phyloP scores from a whole-genome alignment of 2,329 filamentous ascomycete genomes.

The Ceratocystis cubensis region DNA sequence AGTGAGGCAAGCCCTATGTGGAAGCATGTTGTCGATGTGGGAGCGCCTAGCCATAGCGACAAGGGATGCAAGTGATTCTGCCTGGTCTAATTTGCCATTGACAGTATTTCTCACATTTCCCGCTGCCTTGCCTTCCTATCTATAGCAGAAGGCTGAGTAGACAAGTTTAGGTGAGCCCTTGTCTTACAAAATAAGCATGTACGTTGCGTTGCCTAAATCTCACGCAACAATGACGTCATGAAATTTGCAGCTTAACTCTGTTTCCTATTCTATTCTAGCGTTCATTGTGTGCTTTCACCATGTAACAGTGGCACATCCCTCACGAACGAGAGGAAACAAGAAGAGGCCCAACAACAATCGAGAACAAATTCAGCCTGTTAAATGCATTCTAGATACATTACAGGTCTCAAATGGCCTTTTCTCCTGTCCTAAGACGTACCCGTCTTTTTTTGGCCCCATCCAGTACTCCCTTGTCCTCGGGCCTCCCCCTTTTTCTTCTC shows the following conservation, averaged over 20 bases:
- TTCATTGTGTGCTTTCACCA: not conserved
- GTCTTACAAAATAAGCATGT: not conserved
- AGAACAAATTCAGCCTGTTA: not conserved
- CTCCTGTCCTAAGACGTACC: not conserved
- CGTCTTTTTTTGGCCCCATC: not conserved
- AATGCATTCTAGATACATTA: not conserved
- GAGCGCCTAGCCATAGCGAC: not conserved
- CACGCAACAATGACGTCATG: conserved; percentile 1
- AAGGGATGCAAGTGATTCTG: not conserved
- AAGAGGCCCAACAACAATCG: not conserved
- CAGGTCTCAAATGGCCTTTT: not conserved
- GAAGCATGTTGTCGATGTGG: not conserved
- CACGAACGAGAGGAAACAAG: not conserved
- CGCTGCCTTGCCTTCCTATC: not conserved
- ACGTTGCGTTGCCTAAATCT: not conserved
- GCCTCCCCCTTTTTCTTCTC: not conserved
- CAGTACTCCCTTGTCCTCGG: not conserved
- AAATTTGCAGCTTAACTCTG: not conserved
- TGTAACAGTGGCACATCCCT: not conserved
- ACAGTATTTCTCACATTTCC: not conserved
- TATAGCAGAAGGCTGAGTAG: not conserved
- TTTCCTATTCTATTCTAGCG: not conserved
- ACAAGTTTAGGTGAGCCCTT: not conserved
- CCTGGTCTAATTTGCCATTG: not conserved
- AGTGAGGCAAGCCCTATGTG: not conserved